Base-by-base conservation (phyloP, 176 grass and related monocot genomes). In the Echinochloa phyllopogon region DNA sequence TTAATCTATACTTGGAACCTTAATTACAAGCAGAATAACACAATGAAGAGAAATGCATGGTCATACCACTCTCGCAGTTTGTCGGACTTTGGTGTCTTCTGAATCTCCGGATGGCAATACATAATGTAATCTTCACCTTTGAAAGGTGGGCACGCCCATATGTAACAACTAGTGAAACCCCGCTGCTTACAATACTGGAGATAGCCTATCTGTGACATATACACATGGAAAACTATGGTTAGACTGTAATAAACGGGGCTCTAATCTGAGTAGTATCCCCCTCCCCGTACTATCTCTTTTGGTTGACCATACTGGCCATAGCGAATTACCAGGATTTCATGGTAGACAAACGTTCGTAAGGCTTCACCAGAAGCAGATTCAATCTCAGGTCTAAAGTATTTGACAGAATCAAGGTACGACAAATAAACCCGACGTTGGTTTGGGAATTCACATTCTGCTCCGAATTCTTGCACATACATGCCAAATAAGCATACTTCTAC, bases 401-500 rank as follows among this genome's bases (percentile, higher is more conserved):
- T 98, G 62, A 98, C 96, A 69, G 96, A 98, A 81, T 98, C 93
- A 76, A 98, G 83, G 77, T 95, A 95, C 15, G 96, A 98, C 16
- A 98, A 86, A 92, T 95, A 98, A 88, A 98, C 89, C 51, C 89
- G 89, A 2, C 91, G 91, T 81, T 95, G 91, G 64, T 98, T 98
- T 29, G 96, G 96, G 42, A 87, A 90, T 69, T 85, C 58, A 44
- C 89, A 95, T 77, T 98, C 93, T 65, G 93, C 74, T 37, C 96
- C 96, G 88, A 90, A 98, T 88, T 98, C 93, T 94, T 98, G 96
- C 56, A 98, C 96, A 78, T 95, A 95, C 89, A 95, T 98, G 58
- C 93, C 93, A 80, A 98, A 98, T 29, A 98, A 69, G 87, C 96
- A 94, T 77, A 98, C 96, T 89, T 98, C 96, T 36, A 92, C 96